Evolutionary conservation across 345 rosid species (phyloP), one percentile per base, ranked within the genome.

Genomic region (Syzygium aromaticum): DNA sequence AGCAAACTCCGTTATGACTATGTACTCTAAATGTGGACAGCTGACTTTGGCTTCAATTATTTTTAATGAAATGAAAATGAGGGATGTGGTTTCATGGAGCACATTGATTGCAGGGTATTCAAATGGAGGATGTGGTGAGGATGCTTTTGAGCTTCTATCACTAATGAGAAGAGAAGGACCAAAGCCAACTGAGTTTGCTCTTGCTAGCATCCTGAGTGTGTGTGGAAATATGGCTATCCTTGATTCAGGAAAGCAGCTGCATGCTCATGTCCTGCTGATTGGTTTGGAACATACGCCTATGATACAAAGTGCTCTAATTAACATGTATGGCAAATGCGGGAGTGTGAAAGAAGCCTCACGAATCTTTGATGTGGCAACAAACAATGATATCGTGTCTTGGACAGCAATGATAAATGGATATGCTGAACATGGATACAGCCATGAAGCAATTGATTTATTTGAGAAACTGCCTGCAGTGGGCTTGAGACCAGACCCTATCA

Each of bases 261-360:
- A 97, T 87, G 95, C 92, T 25, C 95, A 91, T 73, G 93, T 92
- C 57, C 87, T 96, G 56, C 85, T 84, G 78, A 88, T 93, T 87
- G 98, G 99, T 54, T 88, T 93, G 73, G 95, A 95, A 53, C 93
- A 91, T 78, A 90, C 88, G 59, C 88, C 91, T 43, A 90, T 88
- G 85, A 85, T 94, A 51, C 93, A 84, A 59, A 94, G 98, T 90
- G 91, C 98, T 80, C 90, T 97, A 87, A 94, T 97, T 64, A 96
- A 92, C 87, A 96, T 97, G 99, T 96, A 97, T 87, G 93, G 95
- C 25, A 97, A 97, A 91, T 97, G 98, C 25, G 99, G 99, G 89
- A 92, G 94, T 87, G 90, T 95, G 84, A 83, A 84, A 84, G 97
- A 95, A 90, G 98, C 98, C 84, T 91, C 94, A 59, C 91, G 89